Base-by-base conservation (phyloP, 2,329 filamentous ascomycete species). In the Pseudodiploospora longispora region DNA sequence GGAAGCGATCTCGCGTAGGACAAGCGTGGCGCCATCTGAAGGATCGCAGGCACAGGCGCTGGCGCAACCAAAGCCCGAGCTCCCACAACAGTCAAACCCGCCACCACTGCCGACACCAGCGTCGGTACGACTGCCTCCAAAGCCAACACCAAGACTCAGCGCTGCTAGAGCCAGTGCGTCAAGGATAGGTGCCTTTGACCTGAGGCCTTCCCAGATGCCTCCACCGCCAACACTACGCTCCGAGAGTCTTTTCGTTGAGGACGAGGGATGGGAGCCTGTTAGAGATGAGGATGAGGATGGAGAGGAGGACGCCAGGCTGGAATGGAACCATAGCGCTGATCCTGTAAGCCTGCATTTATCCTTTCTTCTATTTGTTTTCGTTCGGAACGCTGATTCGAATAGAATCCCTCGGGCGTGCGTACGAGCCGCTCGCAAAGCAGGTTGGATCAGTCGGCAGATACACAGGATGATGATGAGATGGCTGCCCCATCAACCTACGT, bases 211-310 rank as follows among this genome's bases (percentile, higher is more conserved):
- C 3, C 75, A 77, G 44, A 66, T 69, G 30, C 72, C 73, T 3
- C 74, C 76, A 10, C 70, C 75, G 10, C 70, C 78, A 10, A 80
- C 77, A 27, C 68, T 79, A 38, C 72, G 80, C 46, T 75, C 80
- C 1, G 80, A 87, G 43, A 82, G 81, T 41, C 68, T 90, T 5
- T 89, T 90, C 55, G 74, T 89, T n/a, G 80, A 87, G 30, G 83
- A 87, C 27, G 83, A 87, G 49, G 71, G 75, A 37, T 91, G 86
- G 85, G 83, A 88, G 51, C 85, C 85, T 2, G 71, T 84, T 2
- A 74, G 59, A 38, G 66, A 76, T 29, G 70, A 73, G 4, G 80
- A 76, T 27, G 79, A 82, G 30, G 75, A 82, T 9, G 77, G 78
- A 6, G 81, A 82, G 30, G 77, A 80, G 43, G 76, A 80, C 50